Evolutionary conservation across 768 basidiomycete species (phyloP).

Genomic region (Lactifluus volemus): DNA sequence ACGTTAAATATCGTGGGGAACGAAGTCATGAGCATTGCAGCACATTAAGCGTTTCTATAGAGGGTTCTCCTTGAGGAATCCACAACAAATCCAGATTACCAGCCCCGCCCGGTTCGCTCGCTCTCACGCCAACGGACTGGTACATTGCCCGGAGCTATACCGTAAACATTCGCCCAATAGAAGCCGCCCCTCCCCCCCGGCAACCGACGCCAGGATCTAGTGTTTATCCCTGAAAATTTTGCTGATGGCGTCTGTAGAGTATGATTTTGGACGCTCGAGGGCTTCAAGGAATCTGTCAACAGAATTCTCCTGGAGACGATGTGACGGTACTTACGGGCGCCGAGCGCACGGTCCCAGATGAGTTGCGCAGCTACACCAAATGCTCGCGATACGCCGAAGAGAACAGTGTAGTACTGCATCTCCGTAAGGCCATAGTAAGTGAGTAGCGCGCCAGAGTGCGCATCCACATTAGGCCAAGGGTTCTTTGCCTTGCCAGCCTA

Average conservation of each 20-base stretch:
- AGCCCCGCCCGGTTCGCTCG: background rate
- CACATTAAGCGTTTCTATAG: conserved; percentile 1
- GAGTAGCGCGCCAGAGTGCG: conserved; percentile 87
- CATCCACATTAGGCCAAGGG: conserved; percentile 96
- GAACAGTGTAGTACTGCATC: conserved; percentile 96
- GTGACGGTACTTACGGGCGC: conserved; percentile 57
- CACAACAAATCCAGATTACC: conserved; percentile 1
- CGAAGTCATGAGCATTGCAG: conserved; percentile 2
- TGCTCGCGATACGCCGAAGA: conserved; percentile 94
- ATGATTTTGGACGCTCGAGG: conserved; percentile 87
- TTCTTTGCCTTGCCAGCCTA: conserved; percentile 89
- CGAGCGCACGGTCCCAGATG: conserved; percentile 90
- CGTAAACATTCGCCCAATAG: background rate
- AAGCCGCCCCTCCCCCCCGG: conserved; percentile 3
- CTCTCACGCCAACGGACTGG: conserved; percentile 3
- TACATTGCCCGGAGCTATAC: background rate
- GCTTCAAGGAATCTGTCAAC: conserved; percentile 32
- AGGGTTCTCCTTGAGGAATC: background rate
- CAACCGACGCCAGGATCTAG: conserved; percentile 12
- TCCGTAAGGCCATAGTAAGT: conserved; percentile 80
- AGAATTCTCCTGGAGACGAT: background rate
- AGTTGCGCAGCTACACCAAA: conserved; percentile 85
- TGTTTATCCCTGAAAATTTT: conserved; percentile 65
- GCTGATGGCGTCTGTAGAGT: conserved; percentile 71
- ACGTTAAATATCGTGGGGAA: background rate